phyloP scores from a whole-genome alignment of 2,329 filamentous ascomycete species.

The Ophiocordyceps australis region DNA sequence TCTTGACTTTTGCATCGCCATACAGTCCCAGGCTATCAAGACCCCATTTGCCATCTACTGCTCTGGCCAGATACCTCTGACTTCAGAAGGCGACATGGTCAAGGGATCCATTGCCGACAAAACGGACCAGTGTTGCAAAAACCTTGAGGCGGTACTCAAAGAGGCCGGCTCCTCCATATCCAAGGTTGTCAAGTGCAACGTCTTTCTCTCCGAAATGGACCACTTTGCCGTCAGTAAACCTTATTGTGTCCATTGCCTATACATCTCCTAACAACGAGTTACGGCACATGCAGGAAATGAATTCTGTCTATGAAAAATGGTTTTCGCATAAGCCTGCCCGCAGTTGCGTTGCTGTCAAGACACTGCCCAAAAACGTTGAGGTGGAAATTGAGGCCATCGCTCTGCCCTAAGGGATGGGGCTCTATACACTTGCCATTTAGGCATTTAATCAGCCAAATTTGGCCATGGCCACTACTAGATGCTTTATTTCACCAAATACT shows the following conservation, averaged over 20 bases:
- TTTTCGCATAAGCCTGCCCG: constrained; percentile 73
- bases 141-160: constrained; percentile 67
- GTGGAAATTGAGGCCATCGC: constrained; percentile 88
- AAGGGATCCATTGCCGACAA: constrained; percentile 44
- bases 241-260: neutral
- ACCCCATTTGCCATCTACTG: constrained; percentile 47
- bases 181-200: constrained; percentile 77
- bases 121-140: constrained; percentile 48
- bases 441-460: neutral
- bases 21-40: constrained; percentile 49
- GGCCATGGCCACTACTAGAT: neutral
- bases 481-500: too few relatives aligned
- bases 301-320: constrained; percentile 68
- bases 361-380: constrained; percentile 68
- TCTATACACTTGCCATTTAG: neutral
- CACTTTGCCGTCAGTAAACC: constrained; percentile 46
- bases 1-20: constrained; percentile 1
- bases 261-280: too few relatives aligned
- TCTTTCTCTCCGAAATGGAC: constrained; percentile 85
- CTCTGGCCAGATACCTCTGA: constrained; percentile 56
- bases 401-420: constrained; percentile 27
- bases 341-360: constrained; percentile 80
- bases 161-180: constrained; percentile 63
- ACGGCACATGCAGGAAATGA: constrained; percentile 53
- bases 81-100: constrained; percentile 33